These are phyloP conservation scores for Orbilia oligospora DNA, from an alignment of 2,329 filamentous ascomycete genomes.

Conservation along the genomic window DNA sequence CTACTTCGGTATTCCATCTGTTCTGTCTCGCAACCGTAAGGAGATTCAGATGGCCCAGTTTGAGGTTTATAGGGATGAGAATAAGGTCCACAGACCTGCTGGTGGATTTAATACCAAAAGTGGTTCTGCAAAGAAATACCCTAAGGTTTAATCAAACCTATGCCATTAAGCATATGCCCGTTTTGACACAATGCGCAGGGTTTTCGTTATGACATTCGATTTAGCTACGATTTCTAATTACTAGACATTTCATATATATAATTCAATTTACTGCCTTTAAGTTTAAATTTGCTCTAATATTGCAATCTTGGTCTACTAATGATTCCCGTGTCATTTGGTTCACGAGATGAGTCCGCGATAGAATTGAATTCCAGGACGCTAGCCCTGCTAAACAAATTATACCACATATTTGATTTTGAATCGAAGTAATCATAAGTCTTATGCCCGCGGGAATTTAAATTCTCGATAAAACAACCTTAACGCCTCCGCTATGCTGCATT, in stretches of 20 bases:
- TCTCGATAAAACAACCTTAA: not conserved
- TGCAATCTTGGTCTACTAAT: no score
- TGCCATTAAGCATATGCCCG: no score
- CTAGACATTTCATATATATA: not conserved
- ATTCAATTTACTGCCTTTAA: not conserved
- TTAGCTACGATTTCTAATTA: constrained; percentile 13
- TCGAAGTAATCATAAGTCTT: no score
- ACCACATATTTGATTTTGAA: no score
- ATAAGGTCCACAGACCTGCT: constrained; percentile 72
- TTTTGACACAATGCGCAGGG: no score
- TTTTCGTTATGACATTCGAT: not conserved
- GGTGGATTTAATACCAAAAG: constrained; percentile 70
- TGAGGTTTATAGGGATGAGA: constrained; percentile 75
- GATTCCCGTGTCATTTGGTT: no score
- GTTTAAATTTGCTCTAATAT: no score
- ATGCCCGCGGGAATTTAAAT: not conserved
- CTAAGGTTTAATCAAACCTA: not conserved
- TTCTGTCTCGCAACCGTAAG: constrained; percentile 74
- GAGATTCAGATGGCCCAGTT: constrained; percentile 80
- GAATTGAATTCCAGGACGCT: no score
- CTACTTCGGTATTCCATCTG: constrained; percentile 76
- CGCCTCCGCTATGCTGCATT: not conserved
- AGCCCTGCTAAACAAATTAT: no score
- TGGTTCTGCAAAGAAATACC: constrained; percentile 65
- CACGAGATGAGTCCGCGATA: no score